Conservation (phyloP, 2,329 filamentous ascomycete species). For the Zelopaecilomyces penicillatus region DNA sequence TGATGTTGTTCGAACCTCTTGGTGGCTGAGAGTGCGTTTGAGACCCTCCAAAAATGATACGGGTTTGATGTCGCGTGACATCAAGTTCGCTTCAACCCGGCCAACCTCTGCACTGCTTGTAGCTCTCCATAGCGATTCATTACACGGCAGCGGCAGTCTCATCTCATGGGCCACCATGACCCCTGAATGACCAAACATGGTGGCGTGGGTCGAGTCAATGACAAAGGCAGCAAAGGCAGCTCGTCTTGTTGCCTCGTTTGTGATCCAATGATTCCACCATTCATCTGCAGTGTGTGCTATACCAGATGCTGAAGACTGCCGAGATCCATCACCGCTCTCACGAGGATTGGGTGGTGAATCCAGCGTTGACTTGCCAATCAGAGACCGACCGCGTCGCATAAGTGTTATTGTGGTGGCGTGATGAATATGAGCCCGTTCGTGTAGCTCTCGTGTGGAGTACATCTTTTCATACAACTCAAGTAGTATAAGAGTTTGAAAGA, state of each 20-base stretch:
- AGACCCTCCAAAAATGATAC: conserved; percentile 85
- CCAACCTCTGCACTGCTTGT: conserved; percentile 80
- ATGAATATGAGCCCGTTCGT: conserved; percentile 93
- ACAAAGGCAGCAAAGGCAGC: conserved; percentile 92
- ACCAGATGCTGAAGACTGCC: conserved; percentile 55
- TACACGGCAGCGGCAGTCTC: conserved; percentile 81
- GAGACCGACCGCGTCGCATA: conserved; percentile 85
- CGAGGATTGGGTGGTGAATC: conserved; percentile 74
- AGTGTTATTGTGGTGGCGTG: conserved; percentile 91
- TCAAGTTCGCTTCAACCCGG: conserved; percentile 70
- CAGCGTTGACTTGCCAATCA: conserved; percentile 76
- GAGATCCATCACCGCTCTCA: conserved; percentile 47
- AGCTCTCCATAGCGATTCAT: conserved; percentile 87
- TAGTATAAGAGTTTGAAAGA: conserved; percentile 84
- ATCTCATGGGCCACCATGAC: conserved; percentile 97
- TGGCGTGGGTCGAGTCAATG: conserved; percentile 90
- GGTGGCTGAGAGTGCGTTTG: conserved; percentile 79
- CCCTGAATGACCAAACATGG: conserved; percentile 95
- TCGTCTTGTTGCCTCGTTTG: conserved; percentile 79
- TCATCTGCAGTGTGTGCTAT: conserved; percentile 67
- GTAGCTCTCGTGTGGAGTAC: conserved; percentile 84
- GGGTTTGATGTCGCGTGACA: conserved; percentile 73
- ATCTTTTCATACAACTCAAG: conserved; percentile 96
- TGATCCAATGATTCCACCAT: conserved; percentile 95
- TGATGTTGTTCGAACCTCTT: conserved; percentile 80